Percentiles rank a stretch among this genome's conserved stretches.
Conservation (phyloP, 1,284 basidiomycete species). For the Cryptococcus sp. region DNA sequence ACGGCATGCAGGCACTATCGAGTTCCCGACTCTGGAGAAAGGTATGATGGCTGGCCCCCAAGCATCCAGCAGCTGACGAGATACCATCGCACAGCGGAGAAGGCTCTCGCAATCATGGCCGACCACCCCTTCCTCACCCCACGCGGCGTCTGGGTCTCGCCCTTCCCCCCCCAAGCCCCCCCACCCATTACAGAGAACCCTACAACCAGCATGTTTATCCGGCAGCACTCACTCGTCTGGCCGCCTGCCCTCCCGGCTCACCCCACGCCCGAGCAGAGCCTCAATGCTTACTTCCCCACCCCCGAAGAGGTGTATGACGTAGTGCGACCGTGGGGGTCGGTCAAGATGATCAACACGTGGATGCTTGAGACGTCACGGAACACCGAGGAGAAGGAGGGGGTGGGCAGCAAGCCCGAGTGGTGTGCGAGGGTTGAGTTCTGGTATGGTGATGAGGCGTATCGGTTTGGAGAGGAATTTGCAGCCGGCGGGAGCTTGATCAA, state of each 20-base stretch:
- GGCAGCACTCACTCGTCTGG: neutral
- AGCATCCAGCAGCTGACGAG: neutral
- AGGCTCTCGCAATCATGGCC: slow-evolving; percentile 76
- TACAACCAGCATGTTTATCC: slow-evolving; percentile 22
- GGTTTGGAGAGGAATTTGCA: slow-evolving; percentile 61
- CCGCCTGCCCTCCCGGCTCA: slow-evolving; percentile 58
- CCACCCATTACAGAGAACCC: neutral
- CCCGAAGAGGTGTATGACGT: slow-evolving; percentile 64
- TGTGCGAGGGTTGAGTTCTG: slow-evolving; percentile 78
- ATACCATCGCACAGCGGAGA: slow-evolving; percentile 63
- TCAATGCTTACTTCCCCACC: slow-evolving; percentile 65
- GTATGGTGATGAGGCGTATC: slow-evolving; percentile 76
- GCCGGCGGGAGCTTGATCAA: slow-evolving; percentile 20
- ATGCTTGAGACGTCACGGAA: slow-evolving; percentile 10
- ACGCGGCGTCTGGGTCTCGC: slow-evolving; percentile 60
- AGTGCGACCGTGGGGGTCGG: slow-evolving; percentile 60
- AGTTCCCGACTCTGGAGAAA: slow-evolving; percentile 19
- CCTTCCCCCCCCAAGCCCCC: slow-evolving; percentile 58
- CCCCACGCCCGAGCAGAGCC: slow-evolving; percentile 59
- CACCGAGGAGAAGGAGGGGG: neutral
- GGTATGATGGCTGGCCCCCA: slow-evolving; percentile 11
- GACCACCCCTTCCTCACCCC: slow-evolving; percentile 63
- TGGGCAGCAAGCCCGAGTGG: slow-evolving; percentile 48
- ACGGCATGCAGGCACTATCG: slow-evolving; percentile 16
- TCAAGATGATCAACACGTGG: slow-evolving; percentile 33